Evolutionary conservation across 1,139 yeast genomes (phyloP), one percentile per base, ranked within the genome.

Genomic region (Taphrina wiesneri): DNA sequence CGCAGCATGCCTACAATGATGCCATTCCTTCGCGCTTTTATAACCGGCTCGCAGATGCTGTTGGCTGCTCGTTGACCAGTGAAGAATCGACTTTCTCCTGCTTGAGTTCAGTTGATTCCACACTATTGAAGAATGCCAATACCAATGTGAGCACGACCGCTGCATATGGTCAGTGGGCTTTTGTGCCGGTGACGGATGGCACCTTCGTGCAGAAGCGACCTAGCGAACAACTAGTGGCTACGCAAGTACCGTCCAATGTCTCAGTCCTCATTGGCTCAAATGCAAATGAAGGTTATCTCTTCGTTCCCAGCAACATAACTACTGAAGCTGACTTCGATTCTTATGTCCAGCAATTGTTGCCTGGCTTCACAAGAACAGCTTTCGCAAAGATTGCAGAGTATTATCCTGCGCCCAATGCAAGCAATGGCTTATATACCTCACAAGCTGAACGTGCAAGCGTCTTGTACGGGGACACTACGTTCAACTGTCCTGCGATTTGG

Each of bases 131-230:
- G n/a, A n/a, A n/a, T n/a, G n/a, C n/a, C n/a, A n/a, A n/a, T n/a
- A n/a, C n/a, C n/a, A n/a, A n/a, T n/a, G n/a, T n/a, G n/a, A n/a
- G n/a, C n/a, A n/a, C n/a, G n/a, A n/a, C n/a, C n/a, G n/a, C n/a
- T n/a, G n/a, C n/a, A n/a, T n/a, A n/a, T n/a, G n/a, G n/a, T n/a
- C n/a, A n/a, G n/a, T 6, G 21, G 28, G 28, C 46, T 11, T 53
- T 34, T 19, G 46, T 21, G 15, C 57, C 57, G 13, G 57, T 53
- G 9, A 34, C 46, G 9, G 57, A 53, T 17, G 57, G 57, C 26
- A 34, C 17, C 11, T 39, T 53, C 46, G n/a, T 34, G 28, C 46
- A 34, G 15, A 19, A 23, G 15, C n/a, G 13, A 5, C 57, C 57
- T 7, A 9, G 46, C 4, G 28, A 19, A 28, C 46, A 17, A 11